Base-by-base conservation (phyloP, 495 filamentous ascomycete species). In the Parachaetomium inaequale region DNA sequence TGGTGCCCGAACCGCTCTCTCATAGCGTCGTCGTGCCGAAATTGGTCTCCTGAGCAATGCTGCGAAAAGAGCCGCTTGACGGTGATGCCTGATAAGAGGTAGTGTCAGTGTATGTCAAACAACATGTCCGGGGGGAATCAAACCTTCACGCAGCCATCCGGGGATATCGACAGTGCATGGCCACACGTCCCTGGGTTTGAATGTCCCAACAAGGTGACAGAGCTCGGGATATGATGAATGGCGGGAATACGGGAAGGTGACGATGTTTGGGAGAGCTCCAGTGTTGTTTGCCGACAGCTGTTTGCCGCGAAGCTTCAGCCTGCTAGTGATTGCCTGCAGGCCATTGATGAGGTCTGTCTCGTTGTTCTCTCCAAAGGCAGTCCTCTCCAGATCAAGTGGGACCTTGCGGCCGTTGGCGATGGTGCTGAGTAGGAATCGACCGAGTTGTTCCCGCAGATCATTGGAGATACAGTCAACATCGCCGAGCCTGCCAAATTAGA, bases 181-280 rank as follows among this genome's bases (percentile, higher is more conserved):
- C 74, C 88, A 87, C 12, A 97, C 78, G 71, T 97, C 91, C 61
- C 76, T 82, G 0, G 91, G 92, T 40, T 76, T 80, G 63, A 96
- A 91, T 0, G 79, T 80, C 4, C 77, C 66, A 5, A 96, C 78
- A 0, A 98, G 74, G 61, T 85, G 71, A 61, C 90, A 88, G 6
- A 96, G 79, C 71, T 97, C 93, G 0, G 76, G 75, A 55, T 93
- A 91, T 0, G 91, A 96, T 0, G 93, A 95, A 73, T 98, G 93
- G 2, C 93, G 84, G 0, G 93, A 93, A 68, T 93, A 98, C 4
- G 92, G 90, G 62, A 97, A 96, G 12, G 70, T 73, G 32, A 86
- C 82, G 23, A 67, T 61, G 5, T 70, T 77, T 25, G 84, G 76
- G 3, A 82, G 67, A 3, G 17, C 15, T 17, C 65, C 52, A 19